Base-by-base conservation (phyloP, 1,284 basidiomycete species). In the Thelephora terrestris region DNA sequence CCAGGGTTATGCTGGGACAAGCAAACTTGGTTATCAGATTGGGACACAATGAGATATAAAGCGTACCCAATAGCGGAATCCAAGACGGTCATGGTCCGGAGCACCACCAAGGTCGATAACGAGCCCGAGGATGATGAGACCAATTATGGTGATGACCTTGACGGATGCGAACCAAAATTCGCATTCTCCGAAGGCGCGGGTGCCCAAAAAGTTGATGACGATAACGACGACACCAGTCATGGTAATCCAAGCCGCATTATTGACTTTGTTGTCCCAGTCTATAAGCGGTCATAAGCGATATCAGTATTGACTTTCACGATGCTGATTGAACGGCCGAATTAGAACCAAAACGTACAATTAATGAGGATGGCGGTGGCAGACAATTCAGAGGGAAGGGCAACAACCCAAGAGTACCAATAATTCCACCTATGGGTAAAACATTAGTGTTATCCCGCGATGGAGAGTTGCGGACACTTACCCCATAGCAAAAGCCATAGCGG, bases 301-400 rank as follows among this genome's bases (percentile, higher is more conserved):
- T 25, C 23, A n/a, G n/a, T n/a, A n/a, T 43, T 24, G 24, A 23
- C 21, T 10, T 44, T 29, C 45, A 3, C 61, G 50, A 2, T 61
- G 60, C 0, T 52, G 55, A 39, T 62, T 61, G 6, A 64, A 59
- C 60, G 60, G 58, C 58, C 45, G 40, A 16, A 46, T 46, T 17
- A n/a, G n/a, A 10, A 50, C 55, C 4, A 53, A 67, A 37, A 18
- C 86, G 87, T 91, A 59, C 78, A 85, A 42, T 81, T 74, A 57
- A 91, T 81, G n/a, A 92, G 68, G 16, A 91, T 75, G 3, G 87
- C 75, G 1, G 83, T 77, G 20, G 88, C 88, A 50, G 80, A 79
- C 16, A 91, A 66, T 59, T 92, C 89, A 4, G 86, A 82, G 4
- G 89, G 87, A 20, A 90, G 70, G 49, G 87, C 65, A 50, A 82